Evolutionary conservation across 2,329 filamentous ascomycete species (phyloP).

Genomic region (Aspergillus eucalypticola): DNA sequence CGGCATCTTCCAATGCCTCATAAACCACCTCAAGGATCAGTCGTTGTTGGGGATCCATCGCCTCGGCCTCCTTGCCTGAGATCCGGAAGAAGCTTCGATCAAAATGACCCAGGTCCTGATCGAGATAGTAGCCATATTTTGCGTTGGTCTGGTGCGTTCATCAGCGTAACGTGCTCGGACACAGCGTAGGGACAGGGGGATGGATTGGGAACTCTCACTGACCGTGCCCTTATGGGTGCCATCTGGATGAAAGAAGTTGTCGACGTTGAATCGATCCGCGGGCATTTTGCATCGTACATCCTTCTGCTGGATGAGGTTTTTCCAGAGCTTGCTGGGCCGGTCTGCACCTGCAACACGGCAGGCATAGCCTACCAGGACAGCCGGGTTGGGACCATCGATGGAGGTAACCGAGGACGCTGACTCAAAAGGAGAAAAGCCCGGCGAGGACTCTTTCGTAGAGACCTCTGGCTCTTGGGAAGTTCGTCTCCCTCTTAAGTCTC

Average conservation of each 20-base stretch:
- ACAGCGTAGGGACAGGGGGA: background rate
- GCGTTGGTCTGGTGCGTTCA: background rate
- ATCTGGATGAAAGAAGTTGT: slow-evolving; percentile 7
- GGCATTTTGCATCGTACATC: slow-evolving; percentile 7
- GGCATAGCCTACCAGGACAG: slow-evolving; percentile 8
- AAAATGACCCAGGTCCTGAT: slow-evolving; percentile 14
- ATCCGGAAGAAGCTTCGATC: slow-evolving; percentile 29
- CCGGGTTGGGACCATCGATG: background rate
- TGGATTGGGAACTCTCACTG: background rate
- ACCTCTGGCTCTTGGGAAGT: background rate
- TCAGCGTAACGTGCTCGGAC: background rate
- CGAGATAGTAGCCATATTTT: slow-evolving; percentile 3
- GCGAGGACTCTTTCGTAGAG: background rate
- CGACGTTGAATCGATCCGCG: slow-evolving; percentile 7
- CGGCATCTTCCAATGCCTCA: slow-evolving; percentile 34
- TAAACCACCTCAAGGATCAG: slow-evolving; percentile 41
- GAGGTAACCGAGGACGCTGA: background rate
- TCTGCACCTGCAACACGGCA: slow-evolving; percentile 11
- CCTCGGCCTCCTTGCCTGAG: slow-evolving; percentile 27
- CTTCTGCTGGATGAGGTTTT: background rate
- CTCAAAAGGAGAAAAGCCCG: background rate
- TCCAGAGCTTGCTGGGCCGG: slow-evolving; percentile 4
- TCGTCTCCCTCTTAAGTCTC: background rate
- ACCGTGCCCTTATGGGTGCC: slow-evolving; percentile 5
- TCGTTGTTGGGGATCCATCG: slow-evolving; percentile 34